Evolutionary conservation across 352 stramenopile genomes (phyloP).

Genomic region (Globisporangium spiculum): DNA sequence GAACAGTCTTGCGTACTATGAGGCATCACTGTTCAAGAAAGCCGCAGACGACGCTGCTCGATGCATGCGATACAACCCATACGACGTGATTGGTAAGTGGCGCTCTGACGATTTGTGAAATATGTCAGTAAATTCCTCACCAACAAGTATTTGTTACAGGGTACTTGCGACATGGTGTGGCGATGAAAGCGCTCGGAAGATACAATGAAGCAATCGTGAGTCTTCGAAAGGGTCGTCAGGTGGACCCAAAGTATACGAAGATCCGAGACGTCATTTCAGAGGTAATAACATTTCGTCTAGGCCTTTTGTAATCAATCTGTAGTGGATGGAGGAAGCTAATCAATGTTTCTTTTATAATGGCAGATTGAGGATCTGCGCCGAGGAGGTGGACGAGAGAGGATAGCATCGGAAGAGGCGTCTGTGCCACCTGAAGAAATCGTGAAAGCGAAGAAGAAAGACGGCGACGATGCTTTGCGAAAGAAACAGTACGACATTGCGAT

Average conservation of each 20-base stretch:
- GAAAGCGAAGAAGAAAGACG: slow-evolving; percentile 30
- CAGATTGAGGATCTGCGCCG: slow-evolving; percentile 18
- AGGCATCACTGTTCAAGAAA: slow-evolving; percentile 69
- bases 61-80: slow-evolving; percentile 92
- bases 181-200: slow-evolving; percentile 80
- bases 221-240: slow-evolving; percentile 63
- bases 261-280: slow-evolving; percentile 54
- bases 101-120: neutral
- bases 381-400: slow-evolving; percentile 20
- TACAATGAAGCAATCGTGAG: slow-evolving; percentile 70
- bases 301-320: neutral
- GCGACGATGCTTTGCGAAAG: slow-evolving; percentile 44
- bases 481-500: slow-evolving; percentile 50
- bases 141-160: slow-evolving; percentile 21
- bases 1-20: slow-evolving; percentile 63
- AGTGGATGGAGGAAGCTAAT: neutral
- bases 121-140: neutral
- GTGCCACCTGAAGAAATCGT: slow-evolving; percentile 13
- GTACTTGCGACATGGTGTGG: slow-evolving; percentile 92
- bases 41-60: slow-evolving; percentile 85
- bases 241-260: slow-evolving; percentile 71
- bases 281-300: slow-evolving; percentile 15
- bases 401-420: slow-evolving; percentile 27
- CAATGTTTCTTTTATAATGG: neutral
- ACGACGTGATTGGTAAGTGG: slow-evolving; percentile 86